A percentile compares a stretch with the other conserved stretches of the same genome.
phyloP scores from a whole-genome alignment of 2,329 filamentous ascomycete species.

The Calonectria pseudoreteaudii region DNA sequence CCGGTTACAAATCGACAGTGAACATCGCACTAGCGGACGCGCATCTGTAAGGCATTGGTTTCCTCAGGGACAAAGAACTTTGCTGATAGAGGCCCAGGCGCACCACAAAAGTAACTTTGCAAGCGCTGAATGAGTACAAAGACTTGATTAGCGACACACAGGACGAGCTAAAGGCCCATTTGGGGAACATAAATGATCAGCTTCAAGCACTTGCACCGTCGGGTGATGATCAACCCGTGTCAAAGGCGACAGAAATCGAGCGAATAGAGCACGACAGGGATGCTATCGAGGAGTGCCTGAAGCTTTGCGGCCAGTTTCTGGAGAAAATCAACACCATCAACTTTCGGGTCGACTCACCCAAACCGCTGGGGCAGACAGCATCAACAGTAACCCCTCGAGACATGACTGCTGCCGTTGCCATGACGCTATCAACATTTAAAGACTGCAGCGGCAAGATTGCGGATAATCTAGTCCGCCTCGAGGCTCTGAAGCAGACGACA shows the following conservation, averaged over 20 bases:
- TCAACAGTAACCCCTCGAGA: neutral
- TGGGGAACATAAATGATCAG: neutral
- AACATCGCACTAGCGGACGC: slow-evolving; percentile 12
- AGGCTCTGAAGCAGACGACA: neutral
- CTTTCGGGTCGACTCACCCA: neutral
- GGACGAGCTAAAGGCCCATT: neutral
- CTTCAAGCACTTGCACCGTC: neutral
- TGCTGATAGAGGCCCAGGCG: neutral
- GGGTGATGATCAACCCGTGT: neutral
- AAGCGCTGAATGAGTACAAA: slow-evolving; percentile 15
- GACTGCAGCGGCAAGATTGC: neutral
- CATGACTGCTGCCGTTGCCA: neutral
- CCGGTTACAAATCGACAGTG: slow-evolving; percentile 14
- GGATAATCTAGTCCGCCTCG: neutral
- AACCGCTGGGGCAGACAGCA: neutral
- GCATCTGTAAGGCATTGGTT: neutral
- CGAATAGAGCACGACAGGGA: neutral
- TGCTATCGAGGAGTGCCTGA: neutral
- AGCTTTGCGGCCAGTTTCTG: neutral
- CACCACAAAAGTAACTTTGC: neutral
- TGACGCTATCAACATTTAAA: slow-evolving; percentile 1
- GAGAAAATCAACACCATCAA: slow-evolving; percentile 2
- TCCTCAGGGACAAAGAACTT: neutral
- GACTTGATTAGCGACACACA: slow-evolving; percentile 6
- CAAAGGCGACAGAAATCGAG: neutral